A percentile compares a stretch with the other conserved stretches of the same genome.
phyloP scores from a whole-genome alignment of 768 basidiomycete species.

The Trametes cinnabarina region DNA sequence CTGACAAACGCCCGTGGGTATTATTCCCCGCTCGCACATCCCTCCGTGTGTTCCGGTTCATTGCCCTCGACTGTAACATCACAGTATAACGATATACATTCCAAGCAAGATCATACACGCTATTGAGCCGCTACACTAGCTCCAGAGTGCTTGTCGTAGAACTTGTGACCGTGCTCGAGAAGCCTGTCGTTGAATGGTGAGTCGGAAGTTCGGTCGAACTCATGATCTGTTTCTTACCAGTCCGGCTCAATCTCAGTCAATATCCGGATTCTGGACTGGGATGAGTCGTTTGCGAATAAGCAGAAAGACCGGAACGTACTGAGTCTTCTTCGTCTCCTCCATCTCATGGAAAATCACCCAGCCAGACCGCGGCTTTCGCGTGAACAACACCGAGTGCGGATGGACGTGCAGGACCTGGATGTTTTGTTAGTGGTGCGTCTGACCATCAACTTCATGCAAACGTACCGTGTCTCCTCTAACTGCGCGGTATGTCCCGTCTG shows the following conservation, averaged over 20 bases:
- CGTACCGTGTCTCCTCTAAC: slow-evolving; percentile 81
- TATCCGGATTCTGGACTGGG: slow-evolving; percentile 70
- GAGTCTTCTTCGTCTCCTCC: slow-evolving; percentile 94
- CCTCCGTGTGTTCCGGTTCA: no score
- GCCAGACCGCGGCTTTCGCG: slow-evolving; percentile 82
- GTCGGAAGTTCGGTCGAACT: no score
- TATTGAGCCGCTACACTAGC: slow-evolving; percentile 15
- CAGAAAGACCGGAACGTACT: slow-evolving; percentile 47
- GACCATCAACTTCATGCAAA: no score
- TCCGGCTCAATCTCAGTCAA: slow-evolving; percentile 94
- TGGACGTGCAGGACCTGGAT: slow-evolving; percentile 81
- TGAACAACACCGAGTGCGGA: slow-evolving; percentile 92
- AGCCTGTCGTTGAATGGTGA: slow-evolving; percentile 36
- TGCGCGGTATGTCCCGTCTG: slow-evolving; percentile 91
- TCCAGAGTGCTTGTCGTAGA: slow-evolving; percentile 33
- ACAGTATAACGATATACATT: no score
- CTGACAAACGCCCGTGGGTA: no score
- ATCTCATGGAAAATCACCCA: slow-evolving; percentile 97
- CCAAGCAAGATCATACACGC: neutral
- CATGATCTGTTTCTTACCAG: no score
- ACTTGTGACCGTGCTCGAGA: slow-evolving; percentile 50
- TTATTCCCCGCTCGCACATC: no score
- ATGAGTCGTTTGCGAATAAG: slow-evolving; percentile 5
- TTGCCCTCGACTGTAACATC: no score
- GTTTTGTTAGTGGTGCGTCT: neutral